Conservation (phyloP, 2,329 filamentous ascomycete genomes). For the Albifimbria verrucaria region DNA sequence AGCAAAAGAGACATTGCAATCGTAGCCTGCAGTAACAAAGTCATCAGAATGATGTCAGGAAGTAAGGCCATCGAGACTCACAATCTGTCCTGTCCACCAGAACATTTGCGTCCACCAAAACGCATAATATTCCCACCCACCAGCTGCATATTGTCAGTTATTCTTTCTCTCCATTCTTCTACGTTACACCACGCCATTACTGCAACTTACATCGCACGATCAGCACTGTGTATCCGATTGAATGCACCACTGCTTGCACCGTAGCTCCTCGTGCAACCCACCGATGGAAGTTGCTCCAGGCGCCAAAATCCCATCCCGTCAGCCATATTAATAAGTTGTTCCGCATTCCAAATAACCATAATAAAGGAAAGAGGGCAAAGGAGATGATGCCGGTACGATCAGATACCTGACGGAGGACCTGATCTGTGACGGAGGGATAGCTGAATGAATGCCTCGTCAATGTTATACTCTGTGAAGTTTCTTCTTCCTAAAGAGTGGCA, state of each 20-base stretch:
- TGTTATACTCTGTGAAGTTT: too few relatives aligned
- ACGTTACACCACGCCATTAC: too few relatives aligned
- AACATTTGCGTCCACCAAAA: slow-evolving; percentile 40
- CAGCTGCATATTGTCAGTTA: slow-evolving; percentile 24
- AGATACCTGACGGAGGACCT: slow-evolving; percentile 51
- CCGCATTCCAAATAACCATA: slow-evolving; percentile 65
- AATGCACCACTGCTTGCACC: slow-evolving; percentile 60
- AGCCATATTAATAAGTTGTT: slow-evolving; percentile 66
- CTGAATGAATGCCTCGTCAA: slow-evolving; percentile 18
- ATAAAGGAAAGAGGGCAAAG: slow-evolving; percentile 59
- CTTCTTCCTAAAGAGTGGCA: too few relatives aligned
- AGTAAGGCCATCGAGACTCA: slow-evolving; percentile 16
- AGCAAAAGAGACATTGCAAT: slow-evolving; percentile 43
- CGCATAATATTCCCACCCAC: slow-evolving; percentile 31
- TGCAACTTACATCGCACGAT: slow-evolving; percentile 30
- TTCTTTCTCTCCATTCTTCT: too few relatives aligned
- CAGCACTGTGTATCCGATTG: slow-evolving; percentile 53
- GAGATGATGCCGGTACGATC: slow-evolving; percentile 64
- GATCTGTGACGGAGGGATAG: slow-evolving; percentile 28
- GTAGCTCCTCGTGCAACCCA: slow-evolving; percentile 63
- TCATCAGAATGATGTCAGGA: background rate
- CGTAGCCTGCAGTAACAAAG: slow-evolving; percentile 30
- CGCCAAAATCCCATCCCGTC: slow-evolving; percentile 66
- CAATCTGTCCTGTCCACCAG: slow-evolving; percentile 48
- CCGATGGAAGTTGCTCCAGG: slow-evolving; percentile 66